Evolutionary conservation across 2,329 filamentous ascomycete species (phyloP).

Genomic region (Trichoderma sp.): DNA sequence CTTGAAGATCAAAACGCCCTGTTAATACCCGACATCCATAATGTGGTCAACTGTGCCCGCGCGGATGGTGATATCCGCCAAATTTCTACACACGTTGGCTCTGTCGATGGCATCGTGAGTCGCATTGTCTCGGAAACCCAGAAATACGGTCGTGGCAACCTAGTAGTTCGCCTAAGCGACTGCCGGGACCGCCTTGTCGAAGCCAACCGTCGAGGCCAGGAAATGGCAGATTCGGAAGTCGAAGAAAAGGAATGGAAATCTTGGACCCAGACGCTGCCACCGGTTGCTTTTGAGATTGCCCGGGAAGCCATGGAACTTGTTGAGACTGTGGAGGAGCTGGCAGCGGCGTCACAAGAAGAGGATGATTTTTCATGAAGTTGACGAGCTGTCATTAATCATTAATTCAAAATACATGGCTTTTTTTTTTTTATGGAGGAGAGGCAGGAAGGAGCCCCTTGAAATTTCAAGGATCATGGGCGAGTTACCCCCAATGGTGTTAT

Average conservation of each 20-base stretch:
- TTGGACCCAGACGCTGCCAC: slow-evolving; percentile 71
- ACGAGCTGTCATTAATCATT: slow-evolving; percentile 17
- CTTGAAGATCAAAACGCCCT: slow-evolving; percentile 79
- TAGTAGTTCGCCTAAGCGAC: slow-evolving; percentile 56
- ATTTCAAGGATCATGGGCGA: background rate
- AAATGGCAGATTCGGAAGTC: slow-evolving; percentile 51
- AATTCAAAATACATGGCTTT: background rate
- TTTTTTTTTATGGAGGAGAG: background rate
- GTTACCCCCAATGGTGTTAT: background rate
- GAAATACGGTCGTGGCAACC: slow-evolving; percentile 50
- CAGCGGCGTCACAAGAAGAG: slow-evolving; percentile 30
- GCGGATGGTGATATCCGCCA: slow-evolving; percentile 60
- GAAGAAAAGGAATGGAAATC: slow-evolving; percentile 57
- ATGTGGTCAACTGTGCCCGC: slow-evolving; percentile 72
- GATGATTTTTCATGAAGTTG: slow-evolving; percentile 48
- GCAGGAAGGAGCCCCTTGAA: background rate
- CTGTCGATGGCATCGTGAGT: slow-evolving; percentile 68
- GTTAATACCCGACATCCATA: slow-evolving; percentile 76
- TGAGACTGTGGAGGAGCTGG: slow-evolving; percentile 43
- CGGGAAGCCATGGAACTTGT: slow-evolving; percentile 74
- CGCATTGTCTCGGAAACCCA: slow-evolving; percentile 68
- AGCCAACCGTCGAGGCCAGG: slow-evolving; percentile 59
- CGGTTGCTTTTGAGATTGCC: slow-evolving; percentile 83
- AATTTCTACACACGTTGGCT: slow-evolving; percentile 67
- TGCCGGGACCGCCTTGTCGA: slow-evolving; percentile 66